phyloP scores from a whole-genome alignment of 1,139 yeast genomes.

The Candida pseudoviswanathii region DNA sequence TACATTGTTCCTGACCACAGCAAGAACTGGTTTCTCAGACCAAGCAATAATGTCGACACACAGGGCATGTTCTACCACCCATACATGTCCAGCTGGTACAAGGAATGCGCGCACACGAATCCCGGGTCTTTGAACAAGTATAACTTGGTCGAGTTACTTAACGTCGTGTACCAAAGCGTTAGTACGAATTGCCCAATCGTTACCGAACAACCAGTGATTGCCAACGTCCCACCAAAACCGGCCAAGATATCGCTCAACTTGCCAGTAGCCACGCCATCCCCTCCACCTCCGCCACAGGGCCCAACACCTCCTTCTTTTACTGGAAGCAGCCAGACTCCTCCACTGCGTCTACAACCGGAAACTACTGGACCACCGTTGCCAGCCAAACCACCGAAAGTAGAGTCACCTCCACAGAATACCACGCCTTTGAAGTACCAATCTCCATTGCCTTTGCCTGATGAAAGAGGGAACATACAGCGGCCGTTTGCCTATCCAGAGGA shows the following conservation, averaged over 20 bases:
- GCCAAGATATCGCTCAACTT: slow-evolving; percentile 19
- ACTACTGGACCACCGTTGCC: slow-evolving; percentile 48
- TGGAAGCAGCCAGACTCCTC: neutral
- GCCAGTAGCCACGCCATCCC: neutral
- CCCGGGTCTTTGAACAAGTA: slow-evolving; percentile 21
- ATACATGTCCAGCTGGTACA: slow-evolving; percentile 60
- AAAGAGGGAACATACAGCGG: neutral
- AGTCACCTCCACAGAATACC: slow-evolving; percentile 1
- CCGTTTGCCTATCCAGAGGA: slow-evolving; percentile 8
- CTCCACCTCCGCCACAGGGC: neutral
- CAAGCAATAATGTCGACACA: slow-evolving; percentile 71
- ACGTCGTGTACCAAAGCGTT: slow-evolving; percentile 42
- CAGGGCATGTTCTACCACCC: slow-evolving; percentile 79
- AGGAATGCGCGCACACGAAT: slow-evolving; percentile 19
- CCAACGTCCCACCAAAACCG: slow-evolving; percentile 24
- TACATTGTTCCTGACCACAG: slow-evolving; percentile 55
- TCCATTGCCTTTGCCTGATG: slow-evolving; percentile 38
- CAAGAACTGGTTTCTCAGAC: slow-evolving; percentile 44
- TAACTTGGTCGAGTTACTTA: slow-evolving; percentile 40
- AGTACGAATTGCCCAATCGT: slow-evolving; percentile 36
- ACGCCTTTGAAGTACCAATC: slow-evolving; percentile 35
- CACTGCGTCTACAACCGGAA: slow-evolving; percentile 8
- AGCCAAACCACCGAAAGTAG: slow-evolving; percentile 26
- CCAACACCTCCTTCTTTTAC: neutral
- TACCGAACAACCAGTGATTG: slow-evolving; percentile 8